phyloP scores from a whole-genome alignment of 148 eudicot genomes.

The Fagopyrum tataricum region DNA sequence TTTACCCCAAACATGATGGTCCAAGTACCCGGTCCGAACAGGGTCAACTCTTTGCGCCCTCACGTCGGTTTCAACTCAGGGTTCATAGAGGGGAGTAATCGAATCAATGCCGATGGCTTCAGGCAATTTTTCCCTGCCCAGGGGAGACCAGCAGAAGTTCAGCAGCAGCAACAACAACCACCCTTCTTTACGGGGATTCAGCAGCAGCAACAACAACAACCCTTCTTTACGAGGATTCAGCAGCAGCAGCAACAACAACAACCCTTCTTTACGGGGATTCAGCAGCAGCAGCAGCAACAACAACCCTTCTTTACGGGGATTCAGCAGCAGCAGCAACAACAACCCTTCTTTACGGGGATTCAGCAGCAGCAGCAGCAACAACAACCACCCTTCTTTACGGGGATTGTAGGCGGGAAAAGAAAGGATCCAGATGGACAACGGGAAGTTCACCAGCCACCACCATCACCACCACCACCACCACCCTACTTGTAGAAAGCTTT shows the following conservation, averaged over 20 bases:
- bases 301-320: slow-evolving; percentile 27
- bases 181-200: slow-evolving; percentile 30
- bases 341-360: slow-evolving; percentile 26
- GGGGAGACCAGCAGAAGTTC: slow-evolving; percentile 39
- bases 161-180: slow-evolving; percentile 16
- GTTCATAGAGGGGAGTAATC: slow-evolving; percentile 42
- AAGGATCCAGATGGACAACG: slow-evolving; percentile 84
- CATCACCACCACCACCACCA: slow-evolving; percentile 20
- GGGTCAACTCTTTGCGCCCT: slow-evolving; percentile 42
- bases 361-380: slow-evolving; percentile 38
- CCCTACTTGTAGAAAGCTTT: slow-evolving; percentile 55
- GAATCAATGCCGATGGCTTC: slow-evolving; percentile 26
- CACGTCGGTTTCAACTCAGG: slow-evolving; percentile 55
- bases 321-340: slow-evolving; percentile 22
- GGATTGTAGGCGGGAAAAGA: slow-evolving; percentile 44
- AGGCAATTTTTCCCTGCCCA: slow-evolving; percentile 44
- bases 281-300: slow-evolving; percentile 23
- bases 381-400: no score
- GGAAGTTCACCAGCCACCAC: slow-evolving; percentile 51
- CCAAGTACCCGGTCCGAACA: slow-evolving; percentile 32
- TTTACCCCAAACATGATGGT: slow-evolving; percentile 40
- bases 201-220: slow-evolving; percentile 14
- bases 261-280: no score
- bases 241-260: slow-evolving; percentile 20
- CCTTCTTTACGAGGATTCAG: no score